Evolutionary conservation across 2,329 filamentous ascomycete genomes (phyloP), one percentile per base, ranked within the genome.

Genomic region (Aspergillus sergii): DNA sequence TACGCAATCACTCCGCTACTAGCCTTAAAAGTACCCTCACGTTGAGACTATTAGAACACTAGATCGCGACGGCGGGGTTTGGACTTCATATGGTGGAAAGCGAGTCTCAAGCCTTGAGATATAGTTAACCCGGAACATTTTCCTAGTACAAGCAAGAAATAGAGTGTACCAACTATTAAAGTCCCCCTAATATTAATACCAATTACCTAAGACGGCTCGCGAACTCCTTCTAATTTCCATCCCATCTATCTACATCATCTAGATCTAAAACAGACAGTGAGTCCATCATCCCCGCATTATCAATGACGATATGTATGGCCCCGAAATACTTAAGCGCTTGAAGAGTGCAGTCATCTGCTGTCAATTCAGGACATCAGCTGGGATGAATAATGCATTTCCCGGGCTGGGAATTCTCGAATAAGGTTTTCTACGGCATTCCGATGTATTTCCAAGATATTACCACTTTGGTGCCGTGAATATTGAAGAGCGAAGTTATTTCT

Each of bases 161-260:
- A 21, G 6, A 23, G 10, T 36, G 4, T 53, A 60, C 51, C 43
- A 70, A 81, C 80, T 81, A 62, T 82, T 68, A 82, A 71, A 1
- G 79, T 79, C 0, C 80, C 80, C 63, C 80, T 82, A 4, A 82
- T 51, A 69, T 83, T 82, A 4, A 82, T 73, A 64, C 81, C 80
- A 48, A 79, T 66, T 0, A 79, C 75, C 21, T 64, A 69, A n/a
- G 57, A 67, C 1, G 63, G 72, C 57, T 77, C 75, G 6, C 21
- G 23, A 64, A 68, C 60, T 73, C 73, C 5, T 23, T 54, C 16
- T 69, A 61, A n/a, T 64, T 58, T 2, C 66, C 66, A 11, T 66
- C 48, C 4, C 58, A 65, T 28, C 26, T 28, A 62, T 75, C 72
- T 5, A 72, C 39, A n/a, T 65, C 51, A 1, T 71, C 63, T 41